Base-by-base conservation (phyloP, 345 rosid genomes). In the Schrenkiella parvula region DNA sequence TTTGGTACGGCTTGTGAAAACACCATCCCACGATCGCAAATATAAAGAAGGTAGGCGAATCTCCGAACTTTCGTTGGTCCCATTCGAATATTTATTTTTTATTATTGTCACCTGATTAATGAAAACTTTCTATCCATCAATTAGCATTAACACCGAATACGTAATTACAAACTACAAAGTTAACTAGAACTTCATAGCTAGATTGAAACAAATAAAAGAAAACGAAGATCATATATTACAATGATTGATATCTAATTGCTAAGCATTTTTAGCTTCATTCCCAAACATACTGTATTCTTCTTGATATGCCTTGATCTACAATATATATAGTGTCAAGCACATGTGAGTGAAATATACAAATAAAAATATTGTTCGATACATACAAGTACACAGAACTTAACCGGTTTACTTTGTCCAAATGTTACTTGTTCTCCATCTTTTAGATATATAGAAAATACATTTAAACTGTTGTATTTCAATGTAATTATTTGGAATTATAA, bases 11-110 rank as follows among this genome's bases (percentile, higher is more conserved):
- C 48, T 31, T 11, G 19, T 46, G 19, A 46, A 70, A 69, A 32
- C 54, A 56, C 34, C 64, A 53, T 63, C 55, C 22, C 70, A 52
- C 55, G 22, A 73, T 44, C 71, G 58, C 64, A 43, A 64, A 17
- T n/a, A 34, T 18, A 55, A 64, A 73, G 39, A 73, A 64, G 50
- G 70, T 75, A 11, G 78, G 70, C 70, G 26, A 52, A 75, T 75
- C 68, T 56, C 14, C 37, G 6, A 54, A 8, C 8, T 46, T 57
- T 32, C 2, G 50, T 46, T 25, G 67, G 29, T 44, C 67, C 43
- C 70, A 15, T 54, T 38, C 2, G 18, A 61, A 11, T 26, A 38
- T 52, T 67, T 6, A 52, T 14, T 6, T 38, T 25, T 21, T 31
- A 11, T 3, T 28, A 25, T 63, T 17, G 12, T 43, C 28, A 19